Base-by-base conservation (phyloP, 208 protist species). In the Trypanosoma caninum region DNA sequence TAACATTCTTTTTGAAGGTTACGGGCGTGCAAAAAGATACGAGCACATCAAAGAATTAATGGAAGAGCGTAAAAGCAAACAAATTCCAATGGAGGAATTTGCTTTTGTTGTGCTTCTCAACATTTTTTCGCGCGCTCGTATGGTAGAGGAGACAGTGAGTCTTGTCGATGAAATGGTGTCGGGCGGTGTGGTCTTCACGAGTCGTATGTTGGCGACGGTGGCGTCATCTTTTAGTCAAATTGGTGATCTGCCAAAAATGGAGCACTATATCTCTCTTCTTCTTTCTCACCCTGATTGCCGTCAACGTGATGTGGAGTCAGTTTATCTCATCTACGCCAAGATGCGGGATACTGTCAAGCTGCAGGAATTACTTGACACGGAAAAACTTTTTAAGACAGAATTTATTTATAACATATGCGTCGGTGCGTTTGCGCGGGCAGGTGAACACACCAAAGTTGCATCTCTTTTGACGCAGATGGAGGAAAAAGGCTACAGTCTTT, bases 1-100 rank as follows among this genome's bases (percentile, higher is more conserved):
- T 67, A 96, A 96, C 69, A 94, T 96, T 50, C 68, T 96, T 25
- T 78, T 91, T 58, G 87, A 94, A 14, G 91, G 91, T 34, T 96
- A 94, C 69, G 87, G 91, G 3, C 80, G 87, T 2, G 87, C 91
- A 2, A 89, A 91, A 57, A 78, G 88, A 6, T 94, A 82, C 55
- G 88, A 96, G 56, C 81, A 83, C 50, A 68, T 96, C 45, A 72
- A 78, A 45, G 87, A 94, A 59, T 62, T 96, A 6, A 65, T 94
- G 28, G 62, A 80, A 44, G 83, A 96, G 61, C 85, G 91, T 13
- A 76, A 75, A 47, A 62, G 54, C 22, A 83, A 80, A 35, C 62
- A 77, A 27, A 92, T 96, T 35, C 53, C 80, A 3, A 91, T 96
- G 78, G 87, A 96, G 54, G 87, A 96, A 60, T 88, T 89, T 58